Evolutionary conservation across 495 filamentous ascomycete genomes (phyloP), one percentile per base, ranked within the genome.

Genomic region (Aspergillus panamensis): DNA sequence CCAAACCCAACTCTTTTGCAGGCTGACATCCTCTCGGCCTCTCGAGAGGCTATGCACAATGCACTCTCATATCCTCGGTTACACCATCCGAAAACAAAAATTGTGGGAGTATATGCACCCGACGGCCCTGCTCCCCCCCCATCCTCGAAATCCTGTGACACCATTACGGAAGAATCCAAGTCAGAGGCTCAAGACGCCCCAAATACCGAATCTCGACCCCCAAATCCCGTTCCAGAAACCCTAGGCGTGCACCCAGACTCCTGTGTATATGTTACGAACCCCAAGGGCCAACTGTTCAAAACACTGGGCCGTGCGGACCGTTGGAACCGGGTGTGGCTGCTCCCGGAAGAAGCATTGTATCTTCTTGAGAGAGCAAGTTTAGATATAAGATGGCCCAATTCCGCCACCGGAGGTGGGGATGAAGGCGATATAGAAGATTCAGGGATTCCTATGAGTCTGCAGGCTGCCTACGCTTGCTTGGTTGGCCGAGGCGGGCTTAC

Each of bases 341-440:
- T 95, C n/a, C 92, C 92, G 0, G 95, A 98, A 68, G 94, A 98
- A 66, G 88, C 90, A 7, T 73, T 98, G 48, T 97, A 90, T 68
- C 65, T 96, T 44, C 76, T 97, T 16, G 94, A 98, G 73, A 73
- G 93, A 60, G 94, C 93, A 0, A 88, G 80, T 59, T 56, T 98
- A 62, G 90, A 97, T 73, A 75, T 96, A 21, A 82, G 90, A 76
- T 98, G 89, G 88, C 89, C 88, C 31, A 64, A 42, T 10, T 63
- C 66, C n/a, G 62, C 66, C 16, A 69, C 61, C 0, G 69, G 66
- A 39, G 54, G 30, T 30, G 69, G 63, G 0, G 69, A 73, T 13
- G 72, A 60, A 51, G 68, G 68, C 19, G 59, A 58, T 9, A 53
- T 61, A 14, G 62, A 78, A 53, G 80, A 87, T n/a, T 66, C 78